These are phyloP conservation scores for Fraxinus pennsylvanica DNA, from an alignment of 257 asterid genomes.

Conservation along the genomic window DNA sequence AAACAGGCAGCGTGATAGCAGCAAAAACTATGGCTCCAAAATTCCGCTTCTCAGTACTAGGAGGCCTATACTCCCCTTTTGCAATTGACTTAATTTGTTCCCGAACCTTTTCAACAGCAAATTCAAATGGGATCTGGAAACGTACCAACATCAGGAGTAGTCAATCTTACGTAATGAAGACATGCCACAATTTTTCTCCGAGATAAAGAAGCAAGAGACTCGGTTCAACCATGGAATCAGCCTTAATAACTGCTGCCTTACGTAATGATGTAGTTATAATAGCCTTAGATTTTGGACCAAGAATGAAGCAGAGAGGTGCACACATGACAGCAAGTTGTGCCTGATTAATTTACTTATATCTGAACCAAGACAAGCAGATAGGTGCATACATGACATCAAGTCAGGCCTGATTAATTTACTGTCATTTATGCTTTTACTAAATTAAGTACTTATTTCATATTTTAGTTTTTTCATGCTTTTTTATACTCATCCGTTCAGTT, in stretches of 20 bases:
- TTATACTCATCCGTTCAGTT: no score
- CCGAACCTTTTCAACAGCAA: conserved; percentile 56
- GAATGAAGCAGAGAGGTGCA: no score
- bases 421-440: no score
- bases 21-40: conserved; percentile 73
- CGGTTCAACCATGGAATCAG: neutral
- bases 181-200: neutral
- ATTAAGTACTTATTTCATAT: no score
- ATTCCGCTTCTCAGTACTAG: conserved; percentile 62
- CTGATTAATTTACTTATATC: no score
- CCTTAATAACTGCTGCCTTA: neutral
- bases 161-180: neutral
- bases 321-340: no score
- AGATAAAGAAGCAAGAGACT: neutral
- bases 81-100: conserved; percentile 75
- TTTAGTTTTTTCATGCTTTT: no score
- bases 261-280: neutral
- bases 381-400: no score
- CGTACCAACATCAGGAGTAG: neutral
- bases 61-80: conserved; percentile 70
- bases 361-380: no score
- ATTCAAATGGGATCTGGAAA: conserved; percentile 76
- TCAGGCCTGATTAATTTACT: no score
- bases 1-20: conserved; percentile 72
- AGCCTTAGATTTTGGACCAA: no score